Percentiles rank a stretch among this genome's conserved stretches.
Evolutionary conservation across 768 basidiomycete genomes (phyloP).

Genomic region (Trametes cinnabarina): DNA sequence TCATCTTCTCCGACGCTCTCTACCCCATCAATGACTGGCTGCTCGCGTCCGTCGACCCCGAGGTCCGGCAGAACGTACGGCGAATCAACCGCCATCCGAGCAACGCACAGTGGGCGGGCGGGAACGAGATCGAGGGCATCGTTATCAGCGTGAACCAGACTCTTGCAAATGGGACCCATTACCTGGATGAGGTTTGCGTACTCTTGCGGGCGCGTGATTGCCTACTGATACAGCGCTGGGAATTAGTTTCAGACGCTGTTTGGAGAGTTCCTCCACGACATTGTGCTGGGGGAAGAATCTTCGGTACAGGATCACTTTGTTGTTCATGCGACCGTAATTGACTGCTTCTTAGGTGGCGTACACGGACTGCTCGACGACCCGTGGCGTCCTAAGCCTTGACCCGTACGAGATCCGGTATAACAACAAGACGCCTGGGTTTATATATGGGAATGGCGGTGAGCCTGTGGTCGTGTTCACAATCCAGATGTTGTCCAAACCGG

Average conservation of each 20-base stretch:
- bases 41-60: constrained; percentile 49
- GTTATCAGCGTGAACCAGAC: constrained; percentile 38
- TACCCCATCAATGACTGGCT: constrained; percentile 57
- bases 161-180: constrained; percentile 44
- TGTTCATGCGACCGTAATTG: too few species aligned
- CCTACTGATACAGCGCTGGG: background rate
- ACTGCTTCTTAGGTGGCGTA: constrained; percentile 45
- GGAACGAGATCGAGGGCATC: constrained; percentile 60
- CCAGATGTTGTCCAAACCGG: background rate
- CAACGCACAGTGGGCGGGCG: constrained; percentile 58
- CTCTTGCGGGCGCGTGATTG: background rate
- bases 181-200: constrained; percentile 47
- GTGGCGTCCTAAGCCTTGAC: constrained; percentile 54
- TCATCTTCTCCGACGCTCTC: constrained; percentile 56
- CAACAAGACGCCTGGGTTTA: constrained; percentile 50
- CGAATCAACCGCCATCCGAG: constrained; percentile 56
- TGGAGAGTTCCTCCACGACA: constrained; percentile 49
- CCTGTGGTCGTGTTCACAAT: background rate
- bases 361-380: constrained; percentile 59
- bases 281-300: constrained; percentile 47
- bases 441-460: constrained; percentile 54
- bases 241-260: constrained; percentile 49
- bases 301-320: too few species aligned
- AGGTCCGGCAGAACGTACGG: constrained; percentile 56
- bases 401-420: constrained; percentile 50